Evolutionary conservation across 2,329 filamentous ascomycete species (phyloP), one percentile per base, ranked within the genome.

Genomic region (Botrytis hyacinthi): DNA sequence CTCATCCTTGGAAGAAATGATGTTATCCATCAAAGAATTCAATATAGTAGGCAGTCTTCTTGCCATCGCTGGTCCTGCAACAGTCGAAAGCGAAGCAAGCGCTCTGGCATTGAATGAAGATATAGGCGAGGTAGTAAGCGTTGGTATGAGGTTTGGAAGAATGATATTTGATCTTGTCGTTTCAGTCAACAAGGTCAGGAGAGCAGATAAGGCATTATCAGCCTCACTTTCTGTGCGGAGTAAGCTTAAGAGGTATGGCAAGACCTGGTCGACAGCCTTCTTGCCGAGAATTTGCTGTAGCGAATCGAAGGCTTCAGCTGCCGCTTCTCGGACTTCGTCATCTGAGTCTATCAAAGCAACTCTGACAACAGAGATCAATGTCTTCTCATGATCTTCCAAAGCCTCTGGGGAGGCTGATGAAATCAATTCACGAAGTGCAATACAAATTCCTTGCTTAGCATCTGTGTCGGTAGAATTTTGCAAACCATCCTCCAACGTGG

Each of bases 271-370:
- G 70, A 99, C 93, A 71, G 94, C 95, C 79, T 90, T 92, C 87
- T 98, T 98, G 85, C 96, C 96, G 76, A 98, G 86, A 70, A 97
- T 93, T 80, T 95, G 93, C 83, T 99, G 96, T 74, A 99, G 84
- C 48, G 95, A 93, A 82, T 99, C 96, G 80, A 99, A 99, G 2
- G 96, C 96, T 83, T 99, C 96, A 35, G 97, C 96, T 40, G 97
- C 96, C 73, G 96, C 94, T 82, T 99, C 96, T 81, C 96, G 89
- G 67, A 99, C 97, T 74, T 97, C 93, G 75, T 90, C 89, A 80
- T 98, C 92, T 18, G 91, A 90, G 82, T 99, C 97, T 67, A 95
- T 97, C 72, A 99, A 88, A 40, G 95, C 96, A 63, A 94, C 94
- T 70, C 96, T 92, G 66, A 99, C 94, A 73, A 98, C 95, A 26